Conservation (phyloP, 345 rosid genomes). For the Rhizophora apiculata region DNA sequence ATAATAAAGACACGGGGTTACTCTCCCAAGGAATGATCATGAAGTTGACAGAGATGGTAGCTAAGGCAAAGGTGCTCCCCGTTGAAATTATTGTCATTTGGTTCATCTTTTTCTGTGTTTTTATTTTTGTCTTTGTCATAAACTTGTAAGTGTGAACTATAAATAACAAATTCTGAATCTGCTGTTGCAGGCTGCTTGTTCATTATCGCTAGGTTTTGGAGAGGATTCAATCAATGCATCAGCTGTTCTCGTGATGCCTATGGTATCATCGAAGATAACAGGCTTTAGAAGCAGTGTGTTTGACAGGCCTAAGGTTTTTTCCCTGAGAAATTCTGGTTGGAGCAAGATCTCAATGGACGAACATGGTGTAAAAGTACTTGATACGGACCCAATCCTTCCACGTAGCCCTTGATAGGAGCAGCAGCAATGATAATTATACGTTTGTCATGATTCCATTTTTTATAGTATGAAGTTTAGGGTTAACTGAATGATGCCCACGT, state of each 20-base stretch:
- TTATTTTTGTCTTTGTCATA: background rate
- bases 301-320: constrained; percentile 59
- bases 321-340: constrained; percentile 69
- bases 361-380: constrained; percentile 42
- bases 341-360: constrained; percentile 53
- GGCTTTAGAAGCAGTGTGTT: constrained; percentile 74
- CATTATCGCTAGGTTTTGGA: constrained; percentile 64
- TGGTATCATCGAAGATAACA: constrained; percentile 90
- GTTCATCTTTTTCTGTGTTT: background rate
- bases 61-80: constrained; percentile 73
- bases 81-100: background rate
- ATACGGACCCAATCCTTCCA: constrained; percentile 35
- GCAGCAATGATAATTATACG: background rate
- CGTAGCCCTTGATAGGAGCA: constrained; percentile 25
- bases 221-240: constrained; percentile 97
- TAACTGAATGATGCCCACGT: no score
- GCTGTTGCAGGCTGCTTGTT: constrained; percentile 63
- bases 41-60: constrained; percentile 51
- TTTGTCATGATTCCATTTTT: background rate
- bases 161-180: background rate
- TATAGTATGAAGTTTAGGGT: no score
- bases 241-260: constrained; percentile 92
- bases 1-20: constrained; percentile 61
- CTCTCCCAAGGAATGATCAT: constrained; percentile 47
- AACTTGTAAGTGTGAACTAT: background rate